These are phyloP conservation scores for Aspergillus carlsbadensis DNA, from an alignment of 495 filamentous ascomycete species.

Conservation along the genomic window DNA sequence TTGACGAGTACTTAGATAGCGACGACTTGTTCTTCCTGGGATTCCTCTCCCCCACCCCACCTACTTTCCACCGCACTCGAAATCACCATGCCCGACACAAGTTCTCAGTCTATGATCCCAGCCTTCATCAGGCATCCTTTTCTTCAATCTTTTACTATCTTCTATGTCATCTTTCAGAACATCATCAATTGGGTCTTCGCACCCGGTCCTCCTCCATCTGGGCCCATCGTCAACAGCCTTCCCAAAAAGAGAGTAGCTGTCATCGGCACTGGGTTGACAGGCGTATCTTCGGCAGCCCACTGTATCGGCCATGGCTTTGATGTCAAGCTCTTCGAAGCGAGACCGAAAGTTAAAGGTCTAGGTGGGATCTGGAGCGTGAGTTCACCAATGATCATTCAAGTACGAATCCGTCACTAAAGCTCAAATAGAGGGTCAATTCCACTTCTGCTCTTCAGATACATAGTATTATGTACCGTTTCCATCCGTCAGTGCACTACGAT, in stretches of 20 bases:
- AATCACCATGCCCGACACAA: conserved; percentile 2
- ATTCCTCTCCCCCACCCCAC: not conserved
- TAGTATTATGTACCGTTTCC: conserved; percentile 85
- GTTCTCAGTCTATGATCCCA: conserved; percentile 4
- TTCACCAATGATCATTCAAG: not conserved
- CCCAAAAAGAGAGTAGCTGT: conserved; percentile 67
- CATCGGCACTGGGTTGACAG: conserved; percentile 80
- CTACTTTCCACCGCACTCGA: not conserved
- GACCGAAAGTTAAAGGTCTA: conserved; percentile 55
- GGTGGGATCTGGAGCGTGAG: conserved; percentile 86
- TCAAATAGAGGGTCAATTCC: conserved; percentile 68
- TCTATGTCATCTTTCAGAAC: conserved; percentile 68
- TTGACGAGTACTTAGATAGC: too few relatives aligned
- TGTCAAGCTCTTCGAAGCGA: conserved; percentile 73
- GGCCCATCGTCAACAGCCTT: conserved; percentile 43
- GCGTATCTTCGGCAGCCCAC: conserved; percentile 78
- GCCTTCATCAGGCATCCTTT: conserved; percentile 34
- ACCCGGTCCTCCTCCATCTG: conserved; percentile 63
- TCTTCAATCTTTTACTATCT: conserved; percentile 48
- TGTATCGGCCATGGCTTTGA: conserved; percentile 88
- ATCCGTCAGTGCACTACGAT: conserved; percentile 73
- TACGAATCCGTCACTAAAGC: not conserved
- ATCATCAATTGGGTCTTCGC: conserved; percentile 65
- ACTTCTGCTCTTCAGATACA: conserved; percentile 82
- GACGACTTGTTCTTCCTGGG: not conserved